Evolutionary conservation across 2,329 filamentous ascomycete species (phyloP), one percentile per base, ranked within the genome.

Genomic region (Clonostachys chloroleuca): DNA sequence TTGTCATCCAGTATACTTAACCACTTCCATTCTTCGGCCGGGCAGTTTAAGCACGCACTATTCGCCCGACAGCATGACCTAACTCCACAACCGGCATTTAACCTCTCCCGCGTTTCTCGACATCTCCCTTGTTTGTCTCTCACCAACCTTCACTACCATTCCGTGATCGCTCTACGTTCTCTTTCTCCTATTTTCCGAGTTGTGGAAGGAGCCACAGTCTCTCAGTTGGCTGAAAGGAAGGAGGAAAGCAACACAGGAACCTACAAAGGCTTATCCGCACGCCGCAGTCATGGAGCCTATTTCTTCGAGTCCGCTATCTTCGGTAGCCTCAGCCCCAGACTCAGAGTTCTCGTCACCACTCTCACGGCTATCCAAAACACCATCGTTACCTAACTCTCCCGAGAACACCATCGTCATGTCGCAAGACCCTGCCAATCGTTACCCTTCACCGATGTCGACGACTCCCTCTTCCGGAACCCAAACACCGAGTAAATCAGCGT

Each of bases 281-380:
- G 24, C 24, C 24, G 24, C 24, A 10, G 24, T 30, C 37, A 41
- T 41, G 43, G 43, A 44, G 20, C 7, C 9, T 30, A 30, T 30
- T 43, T 24, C 41, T 30, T 43, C 47, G 12, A 40, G 39, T 43
- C 47, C 43, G 35, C 18, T 36, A 12, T 40, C 42, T 37, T 44
- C 42, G n/a, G 13, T 30, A 13, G 12, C 39, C 24, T 42, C 42
- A n/a, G 34, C 20, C 20, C 7, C 18, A 37, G 12, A 43, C 20
- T 37, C 41, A n/a, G 12, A n/a, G 34, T 44, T 33, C 24, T 80
- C 75, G 3, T 81, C 78, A 34, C 77, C 78, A 34, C 70, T 82
- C 40, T 81, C 78, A 3, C 61, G 71, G 33, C 67, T 81, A 43
- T 77, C 75, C 18, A 68, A 71, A 43, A 78, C 79, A 18, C 78